Base-by-base conservation (phyloP, 495 filamentous ascomycete species). In the Talaromyces liani region DNA sequence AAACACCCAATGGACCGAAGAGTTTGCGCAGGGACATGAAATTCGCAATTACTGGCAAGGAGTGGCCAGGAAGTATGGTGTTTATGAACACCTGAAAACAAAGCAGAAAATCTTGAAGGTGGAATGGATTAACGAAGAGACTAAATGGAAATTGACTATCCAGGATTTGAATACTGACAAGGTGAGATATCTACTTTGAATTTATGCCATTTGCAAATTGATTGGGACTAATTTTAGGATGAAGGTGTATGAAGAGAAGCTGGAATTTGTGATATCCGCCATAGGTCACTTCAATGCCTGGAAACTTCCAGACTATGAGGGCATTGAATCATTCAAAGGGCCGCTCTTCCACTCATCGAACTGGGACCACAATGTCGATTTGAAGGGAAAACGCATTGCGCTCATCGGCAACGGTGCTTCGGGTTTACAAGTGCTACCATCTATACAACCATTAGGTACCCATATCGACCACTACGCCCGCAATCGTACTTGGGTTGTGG, bases 401-500 rank as follows among this genome's bases (percentile, higher is more conserved):
- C 74, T 86, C 1, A 86, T 87, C 39, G 85, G 85, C 7, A 85
- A 85, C 59, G 84, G 84, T 7, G 82, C 83, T 1, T 83, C 78
- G 6, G 84, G 84, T 0, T 69, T 85, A 18, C 84, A 86, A 63
- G 70, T 86, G 1, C 71, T 85, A 6, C 80, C 84, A 0, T 79
- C 77, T 4, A 72, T 86, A n/a, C 75, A 88, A 76, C 78, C 84
- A 71, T 61, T 84, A 66, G 74, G 85, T 67, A 66, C 77, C 69
- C 68, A 85, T 79, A 83, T 78, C 55, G 84, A 86, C 65, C 82
- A 88, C 71, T 91, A 88, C 60, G 85, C 83, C 6, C 81, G 88
- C 20, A 87, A 84, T 65, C 80, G 75, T 31, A 89, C 87, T 1
- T 91, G 88, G 88, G 85, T 91, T n/a, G 81, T 86, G 0, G 80